These are phyloP conservation scores for Boeremia lycopersici DNA, from an alignment of 2,329 filamentous ascomycete species.

Conservation along the genomic window DNA sequence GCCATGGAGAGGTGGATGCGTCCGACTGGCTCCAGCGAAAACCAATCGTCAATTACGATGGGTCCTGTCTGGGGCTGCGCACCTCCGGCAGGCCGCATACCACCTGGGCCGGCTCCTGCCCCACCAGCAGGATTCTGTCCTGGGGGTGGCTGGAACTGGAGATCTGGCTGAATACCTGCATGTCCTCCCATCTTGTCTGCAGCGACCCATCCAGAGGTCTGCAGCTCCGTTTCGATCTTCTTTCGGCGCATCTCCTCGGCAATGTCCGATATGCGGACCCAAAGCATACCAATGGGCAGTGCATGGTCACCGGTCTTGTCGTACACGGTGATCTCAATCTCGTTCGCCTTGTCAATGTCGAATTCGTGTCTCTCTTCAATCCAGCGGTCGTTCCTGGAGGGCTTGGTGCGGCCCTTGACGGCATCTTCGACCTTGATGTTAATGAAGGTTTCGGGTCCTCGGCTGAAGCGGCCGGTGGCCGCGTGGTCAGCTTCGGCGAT, in stretches of 20 bases:
- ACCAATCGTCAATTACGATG: constrained; percentile 86
- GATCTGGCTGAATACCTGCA: constrained; percentile 57
- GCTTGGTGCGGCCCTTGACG: constrained; percentile 84
- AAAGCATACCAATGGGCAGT: constrained; percentile 91
- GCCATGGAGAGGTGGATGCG: constrained; percentile 89
- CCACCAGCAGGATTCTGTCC: constrained; percentile 49
- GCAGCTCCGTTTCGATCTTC: constrained; percentile 95
- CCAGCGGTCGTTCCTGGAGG: constrained; percentile 87
- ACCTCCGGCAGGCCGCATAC: constrained; percentile 48
- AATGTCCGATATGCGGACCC: constrained; percentile 96
- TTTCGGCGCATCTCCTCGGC: constrained; percentile 97
- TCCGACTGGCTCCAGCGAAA: constrained; percentile 92
- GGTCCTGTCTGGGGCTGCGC: constrained; percentile 59
- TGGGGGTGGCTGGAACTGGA: constrained; percentile 60
- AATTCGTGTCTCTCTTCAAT: constrained; percentile 89
- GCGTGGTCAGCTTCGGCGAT: constrained; percentile 96
- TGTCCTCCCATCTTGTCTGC: constrained; percentile 88
- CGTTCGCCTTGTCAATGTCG: constrained; percentile 97
- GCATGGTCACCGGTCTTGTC: constrained; percentile 90
- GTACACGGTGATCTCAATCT: constrained; percentile 96
- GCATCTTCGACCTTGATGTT: constrained; percentile 96
- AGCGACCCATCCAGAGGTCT: constrained; percentile 93
- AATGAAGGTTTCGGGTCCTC: constrained; percentile 93
- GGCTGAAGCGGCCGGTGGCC: constrained; percentile 77
- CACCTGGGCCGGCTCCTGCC: constrained; percentile 46